Evolutionary conservation across 352 stramenopile genomes (phyloP).

Genomic region (Blastocystis hominis): DNA sequence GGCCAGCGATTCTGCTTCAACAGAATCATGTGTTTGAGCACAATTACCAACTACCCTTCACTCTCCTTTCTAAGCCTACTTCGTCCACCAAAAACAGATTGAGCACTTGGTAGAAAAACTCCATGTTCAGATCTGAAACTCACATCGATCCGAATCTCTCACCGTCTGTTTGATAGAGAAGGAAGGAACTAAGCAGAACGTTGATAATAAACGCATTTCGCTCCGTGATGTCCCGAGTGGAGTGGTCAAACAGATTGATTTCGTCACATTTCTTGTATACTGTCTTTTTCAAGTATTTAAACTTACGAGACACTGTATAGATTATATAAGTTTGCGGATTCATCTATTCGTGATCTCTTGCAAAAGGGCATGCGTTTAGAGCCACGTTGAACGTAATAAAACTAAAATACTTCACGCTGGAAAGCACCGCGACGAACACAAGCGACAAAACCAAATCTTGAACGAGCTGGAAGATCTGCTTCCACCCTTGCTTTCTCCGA

Average conservation of each 20-base stretch:
- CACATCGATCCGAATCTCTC: not conserved
- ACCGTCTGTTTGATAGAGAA: not conserved
- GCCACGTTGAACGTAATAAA: conserved; percentile 14
- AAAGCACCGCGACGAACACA: not conserved
- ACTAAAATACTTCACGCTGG: not conserved
- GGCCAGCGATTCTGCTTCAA: conserved; percentile 11
- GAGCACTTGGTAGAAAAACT: not conserved
- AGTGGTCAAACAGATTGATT: conserved; percentile 20
- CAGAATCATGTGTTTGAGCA: conserved; percentile 18
- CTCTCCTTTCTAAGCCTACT: not conserved
- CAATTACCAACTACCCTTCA: not conserved
- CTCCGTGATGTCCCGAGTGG: not conserved
- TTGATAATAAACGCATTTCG: not conserved
- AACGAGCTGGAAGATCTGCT: not conserved
- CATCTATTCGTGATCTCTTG: not conserved
- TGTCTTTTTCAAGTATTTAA: conserved; percentile 13
- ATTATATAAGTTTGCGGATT: conserved; percentile 13
- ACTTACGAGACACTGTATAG: not conserved
- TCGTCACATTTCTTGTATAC: conserved; percentile 32
- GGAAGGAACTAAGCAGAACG: not conserved
- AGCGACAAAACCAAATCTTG: not conserved
- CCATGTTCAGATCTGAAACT: not conserved
- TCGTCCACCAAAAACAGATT: not conserved
- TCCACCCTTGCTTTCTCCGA: not conserved
- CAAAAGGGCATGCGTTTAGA: not conserved